phyloP scores from a whole-genome alignment of 495 filamentous ascomycete genomes.

The Aspergillus hancockii region DNA sequence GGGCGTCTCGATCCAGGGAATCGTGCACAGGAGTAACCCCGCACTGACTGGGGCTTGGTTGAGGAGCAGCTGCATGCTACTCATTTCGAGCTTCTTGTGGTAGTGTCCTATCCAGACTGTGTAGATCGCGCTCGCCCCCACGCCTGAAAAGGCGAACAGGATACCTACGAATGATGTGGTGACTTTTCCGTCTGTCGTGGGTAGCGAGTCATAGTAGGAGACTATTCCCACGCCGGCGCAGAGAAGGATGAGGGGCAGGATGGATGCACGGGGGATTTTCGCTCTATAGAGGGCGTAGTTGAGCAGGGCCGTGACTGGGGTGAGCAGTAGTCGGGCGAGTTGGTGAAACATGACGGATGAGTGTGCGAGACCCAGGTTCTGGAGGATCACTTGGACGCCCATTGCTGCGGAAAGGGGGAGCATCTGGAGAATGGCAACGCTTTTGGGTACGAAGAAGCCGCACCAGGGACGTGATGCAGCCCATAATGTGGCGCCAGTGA shows the following conservation, averaged over 20 bases:
- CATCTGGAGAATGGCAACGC: constrained; percentile 55
- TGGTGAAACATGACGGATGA: constrained; percentile 77
- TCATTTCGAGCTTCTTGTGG: constrained; percentile 65
- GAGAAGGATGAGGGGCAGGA: constrained; percentile 58
- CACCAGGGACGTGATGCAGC: constrained; percentile 62
- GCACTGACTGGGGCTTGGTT: constrained; percentile 70
- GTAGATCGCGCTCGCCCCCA: constrained; percentile 67
- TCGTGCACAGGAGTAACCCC: constrained; percentile 62
- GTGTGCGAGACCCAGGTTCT: constrained; percentile 70
- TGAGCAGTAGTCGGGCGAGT: constrained; percentile 69
- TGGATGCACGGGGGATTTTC: constrained; percentile 50
- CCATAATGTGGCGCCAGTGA: constrained; percentile 67
- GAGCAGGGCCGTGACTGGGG: constrained; percentile 65
- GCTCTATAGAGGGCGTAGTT: constrained; percentile 65
- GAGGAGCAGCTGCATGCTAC: constrained; percentile 70
- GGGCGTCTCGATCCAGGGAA: constrained; percentile 65
- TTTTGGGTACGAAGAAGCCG: constrained; percentile 60
- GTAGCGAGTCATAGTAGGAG: constrained; percentile 69
- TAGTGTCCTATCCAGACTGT: constrained; percentile 69
- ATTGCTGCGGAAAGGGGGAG: constrained; percentile 67
- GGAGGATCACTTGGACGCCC: constrained; percentile 72
- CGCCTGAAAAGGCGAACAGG: constrained; percentile 63
- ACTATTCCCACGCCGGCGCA: constrained; percentile 69
- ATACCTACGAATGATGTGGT: constrained; percentile 57
- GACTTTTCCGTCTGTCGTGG: constrained; percentile 40